These are phyloP conservation scores for Neoboletus magnificus DNA, from an alignment of 768 basidiomycete species.

Conservation along the genomic window DNA sequence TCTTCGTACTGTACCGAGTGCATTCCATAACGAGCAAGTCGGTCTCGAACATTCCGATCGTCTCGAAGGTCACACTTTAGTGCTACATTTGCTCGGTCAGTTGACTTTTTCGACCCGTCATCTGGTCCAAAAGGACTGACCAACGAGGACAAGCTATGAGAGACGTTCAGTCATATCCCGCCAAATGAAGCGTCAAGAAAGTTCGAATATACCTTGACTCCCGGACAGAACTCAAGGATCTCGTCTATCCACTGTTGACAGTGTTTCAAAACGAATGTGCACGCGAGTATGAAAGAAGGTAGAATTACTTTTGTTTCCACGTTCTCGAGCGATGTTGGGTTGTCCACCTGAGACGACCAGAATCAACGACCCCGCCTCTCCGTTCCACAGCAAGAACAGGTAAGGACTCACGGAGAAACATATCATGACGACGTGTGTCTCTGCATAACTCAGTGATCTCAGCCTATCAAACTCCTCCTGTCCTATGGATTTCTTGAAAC, in stretches of 20 bases:
- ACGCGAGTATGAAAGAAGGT: not conserved
- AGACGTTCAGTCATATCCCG: constrained; percentile 3
- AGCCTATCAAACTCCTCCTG: constrained; percentile 96
- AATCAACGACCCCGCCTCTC: not conserved
- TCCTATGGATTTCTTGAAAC: constrained; percentile 48
- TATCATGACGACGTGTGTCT: constrained; percentile 94
- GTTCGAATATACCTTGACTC: constrained; percentile 69
- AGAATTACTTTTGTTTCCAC: constrained; percentile 79
- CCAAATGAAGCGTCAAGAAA: not conserved
- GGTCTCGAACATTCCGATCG: constrained; percentile 67
- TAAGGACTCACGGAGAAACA: constrained; percentile 78
- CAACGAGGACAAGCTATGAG: constrained; percentile 77
- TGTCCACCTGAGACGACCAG: constrained; percentile 63
- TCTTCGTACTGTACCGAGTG: constrained; percentile 90
- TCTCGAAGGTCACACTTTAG: constrained; percentile 95
- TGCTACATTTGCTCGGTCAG: constrained; percentile 44
- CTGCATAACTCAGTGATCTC: constrained; percentile 92
- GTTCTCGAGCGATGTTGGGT: constrained; percentile 92
- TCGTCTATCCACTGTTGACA: constrained; percentile 83
- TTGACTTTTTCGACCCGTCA: not conserved
- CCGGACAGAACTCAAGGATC: constrained; percentile 88
- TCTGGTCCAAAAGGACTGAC: constrained; percentile 43
- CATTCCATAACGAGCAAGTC: constrained; percentile 64
- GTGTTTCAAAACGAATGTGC: not conserved
- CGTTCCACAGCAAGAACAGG: not conserved